These are phyloP conservation scores for Saturnispora zaruensis DNA, from an alignment of 805 yeast species.

Conservation along the genomic window DNA sequence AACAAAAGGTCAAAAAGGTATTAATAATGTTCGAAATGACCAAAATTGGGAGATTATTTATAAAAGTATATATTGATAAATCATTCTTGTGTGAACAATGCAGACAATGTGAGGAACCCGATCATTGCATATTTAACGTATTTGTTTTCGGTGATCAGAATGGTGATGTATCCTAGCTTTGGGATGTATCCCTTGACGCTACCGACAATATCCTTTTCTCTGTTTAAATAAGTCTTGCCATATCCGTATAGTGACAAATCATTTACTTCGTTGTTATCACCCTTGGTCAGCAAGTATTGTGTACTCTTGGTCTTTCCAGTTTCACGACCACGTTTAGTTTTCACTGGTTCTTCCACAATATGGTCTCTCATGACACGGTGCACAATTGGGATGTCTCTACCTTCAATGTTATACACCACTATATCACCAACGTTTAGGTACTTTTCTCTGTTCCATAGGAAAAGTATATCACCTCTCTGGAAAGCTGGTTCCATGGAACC, in stretches of 20 bases:
- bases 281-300: conserved; percentile 82
- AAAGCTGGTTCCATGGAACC: conserved; percentile 99
- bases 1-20: conserved; percentile 3
- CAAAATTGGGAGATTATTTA: not conserved
- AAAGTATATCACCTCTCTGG: conserved; percentile 91
- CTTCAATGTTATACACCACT: conserved; percentile 81
- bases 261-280: conserved; percentile 91
- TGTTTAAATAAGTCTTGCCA: conserved; percentile 66
- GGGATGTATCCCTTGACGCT: conserved; percentile 92
- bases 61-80: not conserved
- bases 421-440: conserved; percentile 76
- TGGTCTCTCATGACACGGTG: conserved; percentile 91
- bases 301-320: conserved; percentile 8
- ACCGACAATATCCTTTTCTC: conserved; percentile 74
- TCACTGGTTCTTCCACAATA: conserved; percentile 28
- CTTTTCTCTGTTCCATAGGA: conserved; percentile 78
- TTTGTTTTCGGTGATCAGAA: conserved; percentile 79
- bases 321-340: conserved; percentile 9
- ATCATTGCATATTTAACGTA: conserved; percentile 73
- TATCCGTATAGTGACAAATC: conserved; percentile 79
- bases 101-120: conserved; percentile 63
- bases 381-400: conserved; percentile 86
- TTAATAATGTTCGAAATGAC: not conserved
- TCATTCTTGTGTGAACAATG: conserved; percentile 53
- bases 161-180: conserved; percentile 81